Evolutionary conservation across 2,329 filamentous ascomycete genomes (phyloP), one percentile per base, ranked within the genome.

Genomic region (Ascochyta clinopodiicola): DNA sequence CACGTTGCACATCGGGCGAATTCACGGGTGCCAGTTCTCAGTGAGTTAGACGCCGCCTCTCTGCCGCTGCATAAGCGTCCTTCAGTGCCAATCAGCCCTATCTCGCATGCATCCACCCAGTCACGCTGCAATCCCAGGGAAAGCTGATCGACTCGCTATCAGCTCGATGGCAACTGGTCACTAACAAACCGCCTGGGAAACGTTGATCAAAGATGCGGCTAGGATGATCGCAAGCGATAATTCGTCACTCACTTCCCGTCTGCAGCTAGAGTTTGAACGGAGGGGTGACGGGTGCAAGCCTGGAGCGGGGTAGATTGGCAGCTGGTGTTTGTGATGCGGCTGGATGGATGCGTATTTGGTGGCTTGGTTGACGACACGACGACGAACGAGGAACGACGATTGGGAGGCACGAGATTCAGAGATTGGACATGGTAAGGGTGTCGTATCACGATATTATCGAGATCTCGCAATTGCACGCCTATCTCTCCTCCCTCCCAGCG

Each of bases 291-390:
- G 35, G 10, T 47, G 51, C 39, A 27, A 44, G 45, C 52, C 51
- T 31, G 32, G 50, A 55, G 52, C 46, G 52, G 52, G 52, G 52
- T 50, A 45, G 52, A 44, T 55, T 29, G 36, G 45, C 39, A 17
- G 27, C 38, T 29, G 32, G 17, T 17, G 17, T 17, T 17, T 2
- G 13, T n/a, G 32, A 1, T 34, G 32, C 13, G 8, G 13, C 32
- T 10, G 29, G 6, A 9, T 6, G 29, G 29, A 7, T 25, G 25
- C 25, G 5, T 25, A 25, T 8, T 29, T 8, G 27, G 8, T 10
- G 27, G 12, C 10, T 6, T 31, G 12, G 10, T 4, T 24, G 29
- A 15, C 12, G 10, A 10, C 9, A 13, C 4, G 29, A 10, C 29
- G 5, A 13, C 29, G 12, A 5, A 5, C 12, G 12, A 31, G 1